A percentile compares a stretch with the other conserved stretches of the same genome.
phyloP scores from a whole-genome alignment of 2,329 filamentous ascomycete genomes.

The Penicillium sp. region DNA sequence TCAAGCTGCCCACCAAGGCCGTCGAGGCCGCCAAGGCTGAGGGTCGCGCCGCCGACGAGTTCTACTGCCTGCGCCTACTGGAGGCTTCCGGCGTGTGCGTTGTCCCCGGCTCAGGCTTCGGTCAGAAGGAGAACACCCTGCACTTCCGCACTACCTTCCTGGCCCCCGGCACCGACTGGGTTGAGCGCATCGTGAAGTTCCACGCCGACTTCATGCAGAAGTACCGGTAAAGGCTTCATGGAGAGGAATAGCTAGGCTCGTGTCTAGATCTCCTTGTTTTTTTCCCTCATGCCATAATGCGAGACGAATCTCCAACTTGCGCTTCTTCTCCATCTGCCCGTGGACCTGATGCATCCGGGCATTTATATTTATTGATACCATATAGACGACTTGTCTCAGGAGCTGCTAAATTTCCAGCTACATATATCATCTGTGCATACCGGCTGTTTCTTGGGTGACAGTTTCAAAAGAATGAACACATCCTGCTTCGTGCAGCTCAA shows the following conservation, averaged over 20 bases:
- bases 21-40: slow-evolving; percentile 71
- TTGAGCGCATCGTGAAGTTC: slow-evolving; percentile 81
- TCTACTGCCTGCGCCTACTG: slow-evolving; percentile 87
- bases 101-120: slow-evolving; percentile 88
- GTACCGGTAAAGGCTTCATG: slow-evolving; percentile 46
- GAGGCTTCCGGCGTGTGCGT: slow-evolving; percentile 94
- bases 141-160: slow-evolving; percentile 98
- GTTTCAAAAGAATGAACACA: background rate
- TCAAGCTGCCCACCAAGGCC: slow-evolving; percentile 74
- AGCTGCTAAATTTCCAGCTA: background rate
- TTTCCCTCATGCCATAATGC: slow-evolving; percentile 2
- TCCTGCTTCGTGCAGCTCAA: background rate
- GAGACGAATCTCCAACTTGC: slow-evolving; percentile 4
- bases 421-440: background rate
- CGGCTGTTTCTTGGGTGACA: background rate
- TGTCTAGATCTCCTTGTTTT: background rate
- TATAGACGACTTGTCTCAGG: slow-evolving; percentile 12
- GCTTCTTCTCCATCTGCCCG: background rate
- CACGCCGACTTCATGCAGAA: slow-evolving; percentile 88
- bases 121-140: slow-evolving; percentile 83
- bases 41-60: slow-evolving; percentile 78
- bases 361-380: slow-evolving; percentile 14
- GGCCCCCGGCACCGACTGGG: slow-evolving; percentile 94
- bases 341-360: background rate
- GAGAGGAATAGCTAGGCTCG: background rate